A percentile compares a stretch with the other conserved stretches of the same genome.
Evolutionary conservation across 768 basidiomycete species (phyloP).

Genomic region (Pleurotus giganteus): DNA sequence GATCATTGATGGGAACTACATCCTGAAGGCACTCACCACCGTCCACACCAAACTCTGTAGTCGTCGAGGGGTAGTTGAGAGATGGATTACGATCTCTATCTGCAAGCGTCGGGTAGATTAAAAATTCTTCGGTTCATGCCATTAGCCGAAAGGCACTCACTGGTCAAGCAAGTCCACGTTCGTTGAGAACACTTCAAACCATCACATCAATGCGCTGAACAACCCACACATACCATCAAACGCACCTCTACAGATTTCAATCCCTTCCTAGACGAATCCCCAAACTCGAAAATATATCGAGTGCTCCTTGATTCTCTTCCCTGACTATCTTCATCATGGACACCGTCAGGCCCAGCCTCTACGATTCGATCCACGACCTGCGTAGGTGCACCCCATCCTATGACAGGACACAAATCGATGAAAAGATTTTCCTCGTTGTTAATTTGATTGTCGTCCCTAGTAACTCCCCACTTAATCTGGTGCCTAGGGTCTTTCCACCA

Average conservation of each 20-base stretch:
- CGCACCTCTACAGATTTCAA: conserved; percentile 2
- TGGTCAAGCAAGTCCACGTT: conserved; percentile 1
- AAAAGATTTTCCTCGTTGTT: neutral
- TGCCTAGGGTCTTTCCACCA: neutral
- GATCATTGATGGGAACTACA: neutral
- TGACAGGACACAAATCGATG: conserved; percentile 2
- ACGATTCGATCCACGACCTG: conserved; percentile 5
- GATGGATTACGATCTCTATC: neutral
- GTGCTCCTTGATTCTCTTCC: neutral
- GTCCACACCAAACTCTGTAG: neutral
- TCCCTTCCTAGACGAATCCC: neutral
- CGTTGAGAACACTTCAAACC: neutral
- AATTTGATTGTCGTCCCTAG: conserved; percentile 5
- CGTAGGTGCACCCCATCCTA: conserved; percentile 1
- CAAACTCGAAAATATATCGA: conserved; percentile 8
- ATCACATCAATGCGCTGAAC: neutral
- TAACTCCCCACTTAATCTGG: neutral
- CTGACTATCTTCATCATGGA: neutral
- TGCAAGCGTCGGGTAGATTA: neutral
- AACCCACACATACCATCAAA: neutral
- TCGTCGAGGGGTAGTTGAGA: neutral
- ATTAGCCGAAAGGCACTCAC: neutral
- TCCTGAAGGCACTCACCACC: neutral
- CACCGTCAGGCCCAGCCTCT: neutral
- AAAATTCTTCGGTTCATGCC: neutral